Conservation (phyloP, 2,329 filamentous ascomycete genomes). For the Fusarium longipes region DNA sequence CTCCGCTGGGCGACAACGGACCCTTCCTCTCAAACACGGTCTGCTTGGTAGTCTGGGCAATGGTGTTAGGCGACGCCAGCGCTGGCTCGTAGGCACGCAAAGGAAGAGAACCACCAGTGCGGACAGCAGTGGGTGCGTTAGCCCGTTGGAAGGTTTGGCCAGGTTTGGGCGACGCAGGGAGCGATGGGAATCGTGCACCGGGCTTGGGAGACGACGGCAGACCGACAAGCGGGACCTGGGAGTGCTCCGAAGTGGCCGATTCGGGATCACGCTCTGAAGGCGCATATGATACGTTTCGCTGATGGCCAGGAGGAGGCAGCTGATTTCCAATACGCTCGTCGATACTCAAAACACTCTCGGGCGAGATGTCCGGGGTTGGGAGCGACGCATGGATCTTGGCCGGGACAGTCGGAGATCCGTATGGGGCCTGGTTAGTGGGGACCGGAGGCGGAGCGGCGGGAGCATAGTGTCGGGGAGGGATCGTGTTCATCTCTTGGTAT, state of each 20-base stretch:
- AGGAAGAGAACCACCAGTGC: conserved; percentile 67
- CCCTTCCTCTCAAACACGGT: conserved; percentile 70
- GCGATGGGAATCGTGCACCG: conserved; percentile 51
- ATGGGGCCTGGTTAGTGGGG: conserved; percentile 59
- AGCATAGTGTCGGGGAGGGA: conserved; percentile 68
- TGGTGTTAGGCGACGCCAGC: conserved; percentile 61
- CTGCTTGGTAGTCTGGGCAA: conserved; percentile 66
- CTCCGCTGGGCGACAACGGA: conserved; percentile 66
- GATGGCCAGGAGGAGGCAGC: conserved; percentile 49
- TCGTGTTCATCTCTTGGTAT: conserved; percentile 66
- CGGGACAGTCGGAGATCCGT: conserved; percentile 37
- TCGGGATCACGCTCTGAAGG: conserved; percentile 60
- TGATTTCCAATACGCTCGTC: conserved; percentile 65
- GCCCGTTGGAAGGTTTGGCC: conserved; percentile 61
- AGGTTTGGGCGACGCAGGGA: conserved; percentile 63
- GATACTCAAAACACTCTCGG: conserved; percentile 60
- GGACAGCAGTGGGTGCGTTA: conserved; percentile 65
- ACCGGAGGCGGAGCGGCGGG: conserved; percentile 68
- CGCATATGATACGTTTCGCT: conserved; percentile 54
- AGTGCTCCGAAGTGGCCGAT: conserved; percentile 64
- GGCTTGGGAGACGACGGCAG: conserved; percentile 59
- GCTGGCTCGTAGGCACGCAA: conserved; percentile 72
- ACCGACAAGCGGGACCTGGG: conserved; percentile 63
- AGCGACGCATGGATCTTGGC: conserved; percentile 40
- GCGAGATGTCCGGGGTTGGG: conserved; percentile 53